Evolutionary conservation across 1,284 basidiomycete species (phyloP).

Genomic region (Flammula alnicola): DNA sequence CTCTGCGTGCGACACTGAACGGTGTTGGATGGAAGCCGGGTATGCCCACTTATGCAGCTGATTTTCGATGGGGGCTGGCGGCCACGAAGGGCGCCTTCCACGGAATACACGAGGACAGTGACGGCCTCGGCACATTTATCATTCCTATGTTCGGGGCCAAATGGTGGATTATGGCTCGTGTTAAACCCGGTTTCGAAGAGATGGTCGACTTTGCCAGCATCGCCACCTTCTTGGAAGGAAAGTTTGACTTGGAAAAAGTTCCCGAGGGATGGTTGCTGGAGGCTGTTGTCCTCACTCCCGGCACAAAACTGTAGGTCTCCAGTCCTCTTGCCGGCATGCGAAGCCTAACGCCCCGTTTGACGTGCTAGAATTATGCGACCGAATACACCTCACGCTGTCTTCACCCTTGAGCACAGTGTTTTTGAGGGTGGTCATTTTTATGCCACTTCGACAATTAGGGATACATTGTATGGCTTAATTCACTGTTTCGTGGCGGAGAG

Average conservation of each 20-base stretch:
- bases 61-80: constrained; percentile 14
- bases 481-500: constrained; percentile 4
- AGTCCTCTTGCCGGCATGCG: background rate
- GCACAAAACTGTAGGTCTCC: constrained; percentile 13
- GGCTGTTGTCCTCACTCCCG: constrained; percentile 12
- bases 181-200: background rate
- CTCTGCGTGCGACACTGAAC: background rate
- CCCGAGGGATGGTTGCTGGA: background rate
- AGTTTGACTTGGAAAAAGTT: background rate
- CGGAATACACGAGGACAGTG: constrained; percentile 11
- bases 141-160: constrained; percentile 1
- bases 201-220: too few species aligned
- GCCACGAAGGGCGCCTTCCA: constrained; percentile 1
- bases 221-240: background rate
- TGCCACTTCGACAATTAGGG: background rate
- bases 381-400: constrained; percentile 3
- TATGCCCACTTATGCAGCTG: background rate
- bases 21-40: background rate
- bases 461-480: background rate
- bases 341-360: background rate
- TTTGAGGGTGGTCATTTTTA: constrained; percentile 12
- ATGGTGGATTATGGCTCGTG: constrained; percentile 4
- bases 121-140: constrained; percentile 8
- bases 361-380: constrained; percentile 15
- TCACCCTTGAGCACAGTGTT: constrained; percentile 3